phyloP scores from a whole-genome alignment of 2,329 filamentous ascomycete genomes.

The Fusarium tricinctum region DNA sequence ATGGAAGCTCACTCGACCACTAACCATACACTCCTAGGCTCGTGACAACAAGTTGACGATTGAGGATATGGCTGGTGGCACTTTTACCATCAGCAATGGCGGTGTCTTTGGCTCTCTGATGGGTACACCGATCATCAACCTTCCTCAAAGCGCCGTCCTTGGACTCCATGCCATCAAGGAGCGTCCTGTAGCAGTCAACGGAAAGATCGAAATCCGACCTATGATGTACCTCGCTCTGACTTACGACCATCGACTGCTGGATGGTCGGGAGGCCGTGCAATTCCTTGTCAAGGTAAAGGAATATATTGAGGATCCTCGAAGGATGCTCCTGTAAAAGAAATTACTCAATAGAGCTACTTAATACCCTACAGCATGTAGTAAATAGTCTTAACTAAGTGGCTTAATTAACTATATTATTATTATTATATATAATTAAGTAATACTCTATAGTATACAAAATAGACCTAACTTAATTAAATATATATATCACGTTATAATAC shows the following conservation, averaged over 20 bases:
- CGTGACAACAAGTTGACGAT: slow-evolving; percentile 97
- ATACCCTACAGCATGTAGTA: slow-evolving; percentile 36
- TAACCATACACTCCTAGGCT: slow-evolving; percentile 64
- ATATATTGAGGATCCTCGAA: slow-evolving; percentile 93
- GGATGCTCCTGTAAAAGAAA: slow-evolving; percentile 79
- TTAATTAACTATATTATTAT: slow-evolving; percentile 22
- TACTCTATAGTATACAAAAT: too few relatives aligned
- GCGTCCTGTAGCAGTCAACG: slow-evolving; percentile 87
- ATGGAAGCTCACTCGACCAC: background rate
- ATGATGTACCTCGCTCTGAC: slow-evolving; percentile 99
- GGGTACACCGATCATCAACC: slow-evolving; percentile 98
- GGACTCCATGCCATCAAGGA: slow-evolving; percentile 98
- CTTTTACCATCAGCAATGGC: slow-evolving; percentile 97
- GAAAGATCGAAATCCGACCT: slow-evolving; percentile 95
- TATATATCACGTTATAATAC: too few relatives aligned
- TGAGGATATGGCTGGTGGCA: slow-evolving; percentile 98
- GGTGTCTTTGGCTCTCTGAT: slow-evolving; percentile 97
- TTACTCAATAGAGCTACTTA: slow-evolving; percentile 15
- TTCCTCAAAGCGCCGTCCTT: slow-evolving; percentile 91
- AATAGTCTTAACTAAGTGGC: slow-evolving; percentile 12
- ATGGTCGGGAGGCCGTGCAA: slow-evolving; percentile 94
- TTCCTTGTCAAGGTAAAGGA: slow-evolving; percentile 98
- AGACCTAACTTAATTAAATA: too few relatives aligned
- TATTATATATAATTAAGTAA: background rate
- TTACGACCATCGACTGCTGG: slow-evolving; percentile 95